These are phyloP conservation scores for Candida patagonica DNA, from an alignment of 805 yeast species.

Conservation along the genomic window DNA sequence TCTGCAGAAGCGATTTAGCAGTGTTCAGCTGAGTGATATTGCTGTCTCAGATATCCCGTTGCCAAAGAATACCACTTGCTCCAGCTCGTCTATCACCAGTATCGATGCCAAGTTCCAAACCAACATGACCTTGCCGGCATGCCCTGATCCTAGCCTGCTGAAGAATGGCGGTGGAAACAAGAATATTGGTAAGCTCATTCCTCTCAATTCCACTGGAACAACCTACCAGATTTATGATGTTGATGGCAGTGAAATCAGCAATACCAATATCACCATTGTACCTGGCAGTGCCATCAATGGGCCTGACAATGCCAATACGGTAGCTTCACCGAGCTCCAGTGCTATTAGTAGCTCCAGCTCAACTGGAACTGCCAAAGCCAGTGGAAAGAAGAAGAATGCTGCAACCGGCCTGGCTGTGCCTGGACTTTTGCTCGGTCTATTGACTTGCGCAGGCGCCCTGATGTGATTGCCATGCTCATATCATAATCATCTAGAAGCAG, in stretches of 20 bases:
- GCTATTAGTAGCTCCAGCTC: conserved; percentile 14
- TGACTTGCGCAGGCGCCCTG: conserved; percentile 12
- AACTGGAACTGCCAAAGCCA: conserved; percentile 11
- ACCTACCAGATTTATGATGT: conserved; percentile 25
- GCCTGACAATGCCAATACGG: conserved; percentile 12
- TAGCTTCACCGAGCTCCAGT: conserved; percentile 12
- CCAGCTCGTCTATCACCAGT: conserved; percentile 16
- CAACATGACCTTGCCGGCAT: conserved; percentile 25
- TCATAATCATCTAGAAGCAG: no score
- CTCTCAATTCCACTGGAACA: conserved; percentile 19
- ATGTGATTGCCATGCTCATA: no score
- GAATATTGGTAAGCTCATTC: conserved; percentile 28
- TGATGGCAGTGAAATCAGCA: conserved; percentile 22
- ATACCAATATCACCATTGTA: conserved; percentile 19
- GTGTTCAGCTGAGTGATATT: conserved; percentile 26
- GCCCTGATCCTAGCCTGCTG: conserved; percentile 30
- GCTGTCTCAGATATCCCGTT: conserved; percentile 13
- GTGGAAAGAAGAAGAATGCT: conserved; percentile 11
- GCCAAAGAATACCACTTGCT: conserved; percentile 16
- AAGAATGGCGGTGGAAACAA: conserved; percentile 31
- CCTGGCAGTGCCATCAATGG: conserved; percentile 20
- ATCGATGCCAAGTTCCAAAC: conserved; percentile 23
- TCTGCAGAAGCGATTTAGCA: conserved; percentile 46
- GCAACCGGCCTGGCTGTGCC: conserved; percentile 10
- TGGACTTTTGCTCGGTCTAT: conserved; percentile 10